Evolutionary conservation across 768 basidiomycete genomes (phyloP), one percentile per base, ranked within the genome.

Genomic region (Rhizopogon roseolus): DNA sequence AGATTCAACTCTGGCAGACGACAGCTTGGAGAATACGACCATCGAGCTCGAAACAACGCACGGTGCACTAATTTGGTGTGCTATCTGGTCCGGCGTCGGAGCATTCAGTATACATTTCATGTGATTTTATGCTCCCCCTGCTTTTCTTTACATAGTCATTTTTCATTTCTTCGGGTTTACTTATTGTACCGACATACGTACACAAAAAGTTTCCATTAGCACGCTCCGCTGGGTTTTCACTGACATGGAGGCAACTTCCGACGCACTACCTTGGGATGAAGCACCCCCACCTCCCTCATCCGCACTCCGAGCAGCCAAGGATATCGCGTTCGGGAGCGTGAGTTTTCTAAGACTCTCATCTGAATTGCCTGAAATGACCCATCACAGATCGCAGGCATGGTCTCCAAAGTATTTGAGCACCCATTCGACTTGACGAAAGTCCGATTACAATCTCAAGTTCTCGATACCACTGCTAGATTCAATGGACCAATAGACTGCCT

Each of bases 341-440:
- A 57, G 82, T 73, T 28, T 41, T 36, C 3, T 8, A 10, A 48
- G 8, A 6, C 45, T 45, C 11, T 38, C 27, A 25, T 17, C 53
- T 36, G 13, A 38, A 7, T 44, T 37, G 39, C 53, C 19, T 32
- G 4, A 46, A 17, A 27, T 46, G 17, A 56, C 22, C 42, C 22
- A 17, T 38, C 43, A 25, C 45, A 93, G 91, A 71, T 84, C 52
- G 91, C 94, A 52, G 95, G 95, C 25, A 93, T 96, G 76, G 75
- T 81, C 8, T 86, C 93, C 43, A 84, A 86, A 67, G 75, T 93
- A 14, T 86, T 97, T 57, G 94, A 96, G 72, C 93, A 97, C 66
- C 96, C 96, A 1, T 93, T 96, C 63, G 95, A 98, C 70, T 81
- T 98, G 36, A 88, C 93, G 53, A 98, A 97, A 73, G 95, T 97